Conservation (phyloP, 768 basidiomycete species). For the Collybia sp. region DNA sequence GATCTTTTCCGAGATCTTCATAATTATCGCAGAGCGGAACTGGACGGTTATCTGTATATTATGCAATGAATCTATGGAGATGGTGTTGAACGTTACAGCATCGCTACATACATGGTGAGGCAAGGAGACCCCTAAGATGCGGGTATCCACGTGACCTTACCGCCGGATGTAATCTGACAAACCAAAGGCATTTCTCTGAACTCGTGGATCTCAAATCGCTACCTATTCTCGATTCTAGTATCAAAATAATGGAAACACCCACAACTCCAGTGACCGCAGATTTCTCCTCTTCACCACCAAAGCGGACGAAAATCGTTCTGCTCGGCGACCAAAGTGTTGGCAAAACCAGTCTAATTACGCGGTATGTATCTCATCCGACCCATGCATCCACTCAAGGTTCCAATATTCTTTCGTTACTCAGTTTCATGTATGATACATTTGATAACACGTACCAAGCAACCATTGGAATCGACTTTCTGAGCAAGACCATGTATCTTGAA, state of each 20-base stretch:
- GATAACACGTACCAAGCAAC: conserved; percentile 99
- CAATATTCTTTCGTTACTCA: conserved; percentile 21
- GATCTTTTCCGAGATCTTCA: conserved; percentile 79
- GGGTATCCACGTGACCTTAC: too few species aligned
- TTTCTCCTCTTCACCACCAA: conserved; percentile 85
- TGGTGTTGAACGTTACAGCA: too few species aligned
- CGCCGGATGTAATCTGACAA: too few species aligned
- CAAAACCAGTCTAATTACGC: conserved; percentile 97
- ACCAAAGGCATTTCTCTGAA: too few species aligned
- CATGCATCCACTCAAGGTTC: background rate
- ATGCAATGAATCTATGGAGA: too few species aligned
- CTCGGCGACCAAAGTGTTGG: conserved; percentile 98
- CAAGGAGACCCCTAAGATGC: too few species aligned
- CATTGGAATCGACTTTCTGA: conserved; percentile 98
- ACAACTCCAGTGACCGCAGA: conserved; percentile 73
- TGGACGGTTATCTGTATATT: background rate
- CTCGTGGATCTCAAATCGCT: too few species aligned
- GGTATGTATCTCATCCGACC: conserved; percentile 41
- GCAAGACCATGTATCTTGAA: conserved; percentile 99
- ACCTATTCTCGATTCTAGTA: background rate
- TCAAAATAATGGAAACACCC: conserved; percentile 38
- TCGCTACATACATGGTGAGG: too few species aligned
- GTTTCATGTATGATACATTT: conserved; percentile 99
- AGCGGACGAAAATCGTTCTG: conserved; percentile 94
- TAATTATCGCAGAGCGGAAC: conserved; percentile 16